These are phyloP conservation scores for Aspergillus ochraceus DNA, from an alignment of 2,329 filamentous ascomycete species.

Conservation along the genomic window DNA sequence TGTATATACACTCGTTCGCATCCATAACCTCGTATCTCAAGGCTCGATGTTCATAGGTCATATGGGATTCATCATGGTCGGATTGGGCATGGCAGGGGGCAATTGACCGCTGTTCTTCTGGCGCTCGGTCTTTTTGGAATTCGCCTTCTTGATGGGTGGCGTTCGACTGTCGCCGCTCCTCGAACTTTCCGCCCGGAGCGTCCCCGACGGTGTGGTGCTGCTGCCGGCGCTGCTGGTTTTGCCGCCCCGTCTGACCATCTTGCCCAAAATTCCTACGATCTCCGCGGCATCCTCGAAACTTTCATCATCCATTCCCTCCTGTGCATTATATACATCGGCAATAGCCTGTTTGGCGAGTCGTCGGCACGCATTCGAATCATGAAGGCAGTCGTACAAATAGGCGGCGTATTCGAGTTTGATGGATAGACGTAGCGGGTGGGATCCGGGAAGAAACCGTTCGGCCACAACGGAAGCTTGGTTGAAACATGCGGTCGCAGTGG, in stretches of 20 bases:
- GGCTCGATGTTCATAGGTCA: constrained; percentile 12
- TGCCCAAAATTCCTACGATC: constrained; percentile 79
- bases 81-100: constrained; percentile 29
- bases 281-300: constrained; percentile 92
- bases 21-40: background rate
- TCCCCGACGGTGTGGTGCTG: constrained; percentile 25
- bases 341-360: constrained; percentile 79
- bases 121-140: constrained; percentile 3
- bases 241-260: constrained; percentile 78
- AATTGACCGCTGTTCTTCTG: constrained; percentile 9
- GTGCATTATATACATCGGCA: constrained; percentile 84
- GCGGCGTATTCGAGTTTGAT: constrained; percentile 91
- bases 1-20: background rate
- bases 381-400: constrained; percentile 89
- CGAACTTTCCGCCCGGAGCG: constrained; percentile 29
- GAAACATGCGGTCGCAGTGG: constrained; percentile 79
- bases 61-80: constrained; percentile 37
- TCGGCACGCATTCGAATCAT: constrained; percentile 75
- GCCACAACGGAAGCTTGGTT: constrained; percentile 73
- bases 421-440: constrained; percentile 83
- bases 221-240: constrained; percentile 38
- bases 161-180: constrained; percentile 33
- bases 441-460: constrained; percentile 75
- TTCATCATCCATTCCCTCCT: constrained; percentile 91
- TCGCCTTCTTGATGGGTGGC: constrained; percentile 19